Evolutionary conservation across 2,329 filamentous ascomycete genomes (phyloP).

Genomic region (Pseudogymnoascus sp.): DNA sequence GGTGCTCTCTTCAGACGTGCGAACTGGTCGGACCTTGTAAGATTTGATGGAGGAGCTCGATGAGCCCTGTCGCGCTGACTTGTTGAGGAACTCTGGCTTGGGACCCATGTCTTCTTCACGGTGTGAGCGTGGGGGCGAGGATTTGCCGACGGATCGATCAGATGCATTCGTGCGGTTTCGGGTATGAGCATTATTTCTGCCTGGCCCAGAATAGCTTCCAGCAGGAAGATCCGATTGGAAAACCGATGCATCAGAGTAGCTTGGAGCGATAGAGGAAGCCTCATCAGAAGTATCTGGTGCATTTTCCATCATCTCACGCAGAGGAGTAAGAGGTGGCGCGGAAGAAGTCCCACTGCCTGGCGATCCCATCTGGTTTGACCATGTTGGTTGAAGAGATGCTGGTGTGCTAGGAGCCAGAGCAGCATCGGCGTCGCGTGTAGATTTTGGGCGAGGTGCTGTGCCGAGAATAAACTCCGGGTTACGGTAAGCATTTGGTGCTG

Average conservation of each 20-base stretch:
- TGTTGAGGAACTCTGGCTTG: constrained; percentile 19
- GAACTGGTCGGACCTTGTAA: constrained; percentile 43
- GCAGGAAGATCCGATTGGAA: background rate
- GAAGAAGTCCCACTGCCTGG: constrained; percentile 12
- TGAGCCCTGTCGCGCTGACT: constrained; percentile 32
- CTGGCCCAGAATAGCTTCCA: background rate
- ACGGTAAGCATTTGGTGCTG: background rate
- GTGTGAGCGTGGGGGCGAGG: background rate
- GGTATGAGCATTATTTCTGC: background rate
- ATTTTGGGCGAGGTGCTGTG: constrained; percentile 22
- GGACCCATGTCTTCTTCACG: background rate
- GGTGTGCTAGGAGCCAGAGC: background rate
- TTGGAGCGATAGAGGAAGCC: constrained; percentile 21
- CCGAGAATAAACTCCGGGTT: constrained; percentile 20
- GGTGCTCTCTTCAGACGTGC: constrained; percentile 49
- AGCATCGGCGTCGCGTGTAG: background rate
- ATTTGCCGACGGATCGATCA: background rate
- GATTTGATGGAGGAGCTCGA: constrained; percentile 39
- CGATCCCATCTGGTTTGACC: background rate
- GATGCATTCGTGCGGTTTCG: constrained; percentile 7
- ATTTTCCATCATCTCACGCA: constrained; percentile 29
- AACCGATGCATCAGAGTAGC: constrained; percentile 10
- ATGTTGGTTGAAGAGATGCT: background rate
- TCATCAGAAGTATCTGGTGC: constrained; percentile 27
- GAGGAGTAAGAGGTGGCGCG: constrained; percentile 27